Percentiles rank a stretch among this genome's conserved stretches.
These are phyloP conservation scores for Botryotinia narcissicola DNA, from an alignment of 2,329 filamentous ascomycete genomes.

Conservation along the genomic window DNA sequence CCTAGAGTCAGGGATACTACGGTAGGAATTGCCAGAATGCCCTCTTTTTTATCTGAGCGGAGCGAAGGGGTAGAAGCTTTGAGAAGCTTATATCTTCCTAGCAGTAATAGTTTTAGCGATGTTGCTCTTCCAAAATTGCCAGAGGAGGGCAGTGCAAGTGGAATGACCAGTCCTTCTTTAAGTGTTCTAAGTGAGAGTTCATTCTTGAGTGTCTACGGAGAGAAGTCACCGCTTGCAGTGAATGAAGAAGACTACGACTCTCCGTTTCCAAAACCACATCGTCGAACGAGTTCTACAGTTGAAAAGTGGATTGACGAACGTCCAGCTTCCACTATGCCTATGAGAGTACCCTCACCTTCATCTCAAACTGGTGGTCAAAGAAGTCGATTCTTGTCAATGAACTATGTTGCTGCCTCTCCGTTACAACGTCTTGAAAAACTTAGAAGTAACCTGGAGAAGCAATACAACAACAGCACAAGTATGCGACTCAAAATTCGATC, in stretches of 20 bases:
- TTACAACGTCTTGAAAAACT: slow-evolving; percentile 51
- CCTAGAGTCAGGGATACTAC: slow-evolving; percentile 17
- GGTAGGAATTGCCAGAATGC: slow-evolving; percentile 54
- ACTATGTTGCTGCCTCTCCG: slow-evolving; percentile 50
- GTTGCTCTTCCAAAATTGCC: slow-evolving; percentile 50
- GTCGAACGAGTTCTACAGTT: slow-evolving; percentile 29
- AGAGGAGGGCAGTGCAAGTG: slow-evolving; percentile 40
- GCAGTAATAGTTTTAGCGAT: slow-evolving; percentile 44
- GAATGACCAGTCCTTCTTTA: slow-evolving; percentile 56
- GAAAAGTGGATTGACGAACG: slow-evolving; percentile 39
- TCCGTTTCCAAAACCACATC: slow-evolving; percentile 24
- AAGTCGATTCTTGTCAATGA: slow-evolving; percentile 47
- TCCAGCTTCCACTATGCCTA: slow-evolving; percentile 25
- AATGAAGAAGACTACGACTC: slow-evolving; percentile 23
- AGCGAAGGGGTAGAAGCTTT: slow-evolving; percentile 60
- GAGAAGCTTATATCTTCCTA: slow-evolving; percentile 53
- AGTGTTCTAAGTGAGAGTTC: slow-evolving; percentile 68
- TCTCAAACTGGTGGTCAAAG: slow-evolving; percentile 23
- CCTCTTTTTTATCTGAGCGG: slow-evolving; percentile 61
- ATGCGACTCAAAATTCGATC: slow-evolving; percentile 7
- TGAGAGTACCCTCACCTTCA: slow-evolving; percentile 12
- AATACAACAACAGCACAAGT: slow-evolving; percentile 6
- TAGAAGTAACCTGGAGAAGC: slow-evolving; percentile 34
- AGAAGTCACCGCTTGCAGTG: slow-evolving; percentile 36
- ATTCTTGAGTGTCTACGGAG: slow-evolving; percentile 63